Evolutionary conservation across 495 filamentous ascomycete species (phyloP).

Genomic region (Saxophila tyrrhenica): DNA sequence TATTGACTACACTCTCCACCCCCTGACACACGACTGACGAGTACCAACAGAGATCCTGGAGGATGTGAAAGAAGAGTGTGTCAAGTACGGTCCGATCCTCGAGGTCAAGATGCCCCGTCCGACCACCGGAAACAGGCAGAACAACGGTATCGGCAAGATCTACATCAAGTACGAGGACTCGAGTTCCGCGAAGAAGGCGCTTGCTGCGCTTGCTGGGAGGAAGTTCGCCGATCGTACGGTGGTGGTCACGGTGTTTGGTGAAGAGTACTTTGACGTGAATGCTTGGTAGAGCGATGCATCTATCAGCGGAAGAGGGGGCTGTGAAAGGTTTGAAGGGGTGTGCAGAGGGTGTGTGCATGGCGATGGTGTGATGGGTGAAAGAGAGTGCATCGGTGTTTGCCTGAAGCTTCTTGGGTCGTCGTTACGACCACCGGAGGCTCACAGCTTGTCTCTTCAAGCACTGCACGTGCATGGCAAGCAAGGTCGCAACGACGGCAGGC

Average conservation of each 20-base stretch:
- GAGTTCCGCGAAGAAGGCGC: slow-evolving; percentile 70
- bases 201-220: slow-evolving; percentile 76
- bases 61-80: slow-evolving; percentile 82
- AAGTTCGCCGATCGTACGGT: slow-evolving; percentile 95
- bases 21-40: neutral
- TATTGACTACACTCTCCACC: neutral
- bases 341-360: too few species aligned
- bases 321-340: too few species aligned
- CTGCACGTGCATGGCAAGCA: neutral
- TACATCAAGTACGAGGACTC: slow-evolving; percentile 80
- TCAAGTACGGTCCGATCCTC: slow-evolving; percentile 73
- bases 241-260: slow-evolving; percentile 88
- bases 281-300: slow-evolving; percentile 23
- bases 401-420: too few species aligned
- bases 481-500: neutral
- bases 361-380: neutral
- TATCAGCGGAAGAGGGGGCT: too few species aligned
- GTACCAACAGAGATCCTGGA: slow-evolving; percentile 87
- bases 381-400: neutral
- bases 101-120: slow-evolving; percentile 88
- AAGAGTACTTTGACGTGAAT: slow-evolving; percentile 35
- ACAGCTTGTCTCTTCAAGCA: neutral
- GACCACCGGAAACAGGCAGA: slow-evolving; percentile 63
- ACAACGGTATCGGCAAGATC: slow-evolving; percentile 91
- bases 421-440: neutral